These are phyloP conservation scores for Suhomyces sp. DNA, from an alignment of 805 yeast genomes.

Conservation along the genomic window DNA sequence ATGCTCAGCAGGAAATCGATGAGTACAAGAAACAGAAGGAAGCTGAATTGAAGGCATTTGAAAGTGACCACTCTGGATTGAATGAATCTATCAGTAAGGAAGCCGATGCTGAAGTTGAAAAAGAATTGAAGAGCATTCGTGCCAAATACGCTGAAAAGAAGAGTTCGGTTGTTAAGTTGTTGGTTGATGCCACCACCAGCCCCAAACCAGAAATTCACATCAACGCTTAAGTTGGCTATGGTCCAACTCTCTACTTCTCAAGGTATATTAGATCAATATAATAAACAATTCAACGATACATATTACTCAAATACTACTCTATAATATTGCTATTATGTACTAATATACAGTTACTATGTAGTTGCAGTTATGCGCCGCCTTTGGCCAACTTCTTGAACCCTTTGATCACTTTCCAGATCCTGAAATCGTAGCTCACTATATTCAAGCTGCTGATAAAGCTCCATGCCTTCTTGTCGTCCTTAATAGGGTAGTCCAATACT, in stretches of 20 bases:
- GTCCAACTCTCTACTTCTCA: not conserved
- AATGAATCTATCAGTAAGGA: conserved; percentile 75
- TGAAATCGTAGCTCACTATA: conserved; percentile 75
- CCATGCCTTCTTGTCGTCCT: conserved; percentile 83
- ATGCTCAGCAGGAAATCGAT: conserved; percentile 86
- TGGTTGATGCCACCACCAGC: conserved; percentile 72
- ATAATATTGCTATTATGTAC: not conserved
- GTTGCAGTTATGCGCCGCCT: conserved; percentile 18
- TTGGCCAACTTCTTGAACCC: conserved; percentile 39
- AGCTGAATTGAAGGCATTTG: conserved; percentile 69
- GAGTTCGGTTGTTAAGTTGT: conserved; percentile 63
- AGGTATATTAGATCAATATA: not conserved
- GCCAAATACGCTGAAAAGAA: conserved; percentile 62
- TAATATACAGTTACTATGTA: not conserved
- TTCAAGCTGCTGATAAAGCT: conserved; percentile 77
- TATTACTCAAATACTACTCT: not conserved
- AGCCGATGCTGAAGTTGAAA: conserved; percentile 71
- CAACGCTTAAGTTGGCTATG: conserved; percentile 47
- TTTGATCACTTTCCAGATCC: conserved; percentile 60
- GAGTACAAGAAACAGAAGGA: conserved; percentile 84
- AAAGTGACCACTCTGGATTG: conserved; percentile 68
- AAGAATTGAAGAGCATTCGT: conserved; percentile 68
- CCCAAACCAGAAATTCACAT: conserved; percentile 83
- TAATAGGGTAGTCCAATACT: conserved; percentile 88
- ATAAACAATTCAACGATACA: not conserved